These are phyloP conservation scores for Hypoxylon rubiginosum DNA, from an alignment of 2,329 filamentous ascomycete genomes.

Conservation along the genomic window DNA sequence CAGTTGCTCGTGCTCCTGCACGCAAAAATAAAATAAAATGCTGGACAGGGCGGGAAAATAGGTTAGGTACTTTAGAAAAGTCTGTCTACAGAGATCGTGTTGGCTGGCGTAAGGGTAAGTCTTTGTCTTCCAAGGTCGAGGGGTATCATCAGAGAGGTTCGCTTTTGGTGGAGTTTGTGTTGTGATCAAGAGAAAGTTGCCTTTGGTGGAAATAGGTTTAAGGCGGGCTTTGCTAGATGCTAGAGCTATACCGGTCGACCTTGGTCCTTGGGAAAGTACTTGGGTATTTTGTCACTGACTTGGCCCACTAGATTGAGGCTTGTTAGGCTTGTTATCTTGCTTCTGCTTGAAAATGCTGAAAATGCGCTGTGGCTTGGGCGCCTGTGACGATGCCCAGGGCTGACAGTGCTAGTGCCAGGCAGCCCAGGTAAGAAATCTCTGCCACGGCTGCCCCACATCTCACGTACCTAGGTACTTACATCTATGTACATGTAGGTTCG, in stretches of 20 bases:
- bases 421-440: slow-evolving; percentile 26
- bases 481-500: no score
- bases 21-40: slow-evolving; percentile 18
- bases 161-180: slow-evolving; percentile 35
- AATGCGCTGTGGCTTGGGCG: slow-evolving; percentile 32
- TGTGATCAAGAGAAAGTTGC: slow-evolving; percentile 42
- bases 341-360: neutral
- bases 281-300: neutral
- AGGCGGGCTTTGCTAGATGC: slow-evolving; percentile 33
- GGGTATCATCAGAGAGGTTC: slow-evolving; percentile 43
- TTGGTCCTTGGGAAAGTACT: neutral
- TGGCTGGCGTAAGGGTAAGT: slow-evolving; percentile 15
- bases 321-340: neutral
- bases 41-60: slow-evolving; percentile 4
- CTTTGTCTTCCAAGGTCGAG: slow-evolving; percentile 38
- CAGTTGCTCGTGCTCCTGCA: slow-evolving; percentile 33
- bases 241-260: slow-evolving; percentile 12
- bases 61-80: slow-evolving; percentile 12
- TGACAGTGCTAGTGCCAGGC: no score
- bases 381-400: slow-evolving; percentile 7
- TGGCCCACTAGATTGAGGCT: neutral
- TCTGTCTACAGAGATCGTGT: slow-evolving; percentile 13
- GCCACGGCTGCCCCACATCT: slow-evolving; percentile 30
- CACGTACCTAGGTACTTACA: neutral
- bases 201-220: slow-evolving; percentile 44